These are phyloP conservation scores for Ophiocordyceps camponoti-floridani DNA, from an alignment of 2,329 filamentous ascomycete genomes.

Conservation along the genomic window DNA sequence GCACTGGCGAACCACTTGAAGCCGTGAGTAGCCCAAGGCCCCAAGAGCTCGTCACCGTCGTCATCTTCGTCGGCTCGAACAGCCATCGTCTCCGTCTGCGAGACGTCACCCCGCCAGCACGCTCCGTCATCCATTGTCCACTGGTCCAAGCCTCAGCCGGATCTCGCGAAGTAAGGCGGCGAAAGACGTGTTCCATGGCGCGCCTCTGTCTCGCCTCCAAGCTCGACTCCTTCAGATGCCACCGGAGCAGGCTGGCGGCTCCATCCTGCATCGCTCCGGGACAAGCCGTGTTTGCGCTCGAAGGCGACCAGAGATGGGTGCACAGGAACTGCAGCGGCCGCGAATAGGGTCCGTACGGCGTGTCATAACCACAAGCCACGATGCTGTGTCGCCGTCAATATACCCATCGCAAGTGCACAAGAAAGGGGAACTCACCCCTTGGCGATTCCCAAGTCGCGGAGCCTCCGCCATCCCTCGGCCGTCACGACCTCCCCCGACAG, in stretches of 20 bases:
- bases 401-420: neutral
- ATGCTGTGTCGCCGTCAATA: slow-evolving; percentile 15
- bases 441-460: slow-evolving; percentile 39
- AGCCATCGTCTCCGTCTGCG: slow-evolving; percentile 47
- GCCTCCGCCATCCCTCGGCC: slow-evolving; percentile 45
- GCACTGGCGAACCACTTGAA: slow-evolving; percentile 40
- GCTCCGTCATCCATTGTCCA: slow-evolving; percentile 65
- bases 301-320: slow-evolving; percentile 39
- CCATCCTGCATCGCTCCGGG: slow-evolving; percentile 52
- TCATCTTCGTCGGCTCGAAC: slow-evolving; percentile 6
- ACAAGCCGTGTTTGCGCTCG: slow-evolving; percentile 43
- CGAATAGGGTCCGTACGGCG: slow-evolving; percentile 27
- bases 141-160: slow-evolving; percentile 42
- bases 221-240: slow-evolving; percentile 18
- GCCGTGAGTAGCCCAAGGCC: slow-evolving; percentile 41
- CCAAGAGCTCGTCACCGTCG: slow-evolving; percentile 17
- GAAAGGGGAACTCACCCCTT: slow-evolving; percentile 23
- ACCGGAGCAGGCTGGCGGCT: slow-evolving; percentile 31
- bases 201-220: slow-evolving; percentile 13
- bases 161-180: slow-evolving; percentile 34
- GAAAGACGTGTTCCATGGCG: slow-evolving; percentile 33
- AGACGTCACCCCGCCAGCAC: slow-evolving; percentile 50
- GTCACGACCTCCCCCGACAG: slow-evolving; percentile 42
- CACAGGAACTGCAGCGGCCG: slow-evolving; percentile 41
- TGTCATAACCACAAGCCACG: slow-evolving; percentile 42